Evolutionary conservation across 1,139 yeast species (phyloP).

Genomic region (Wickerhamomyces sp.): DNA sequence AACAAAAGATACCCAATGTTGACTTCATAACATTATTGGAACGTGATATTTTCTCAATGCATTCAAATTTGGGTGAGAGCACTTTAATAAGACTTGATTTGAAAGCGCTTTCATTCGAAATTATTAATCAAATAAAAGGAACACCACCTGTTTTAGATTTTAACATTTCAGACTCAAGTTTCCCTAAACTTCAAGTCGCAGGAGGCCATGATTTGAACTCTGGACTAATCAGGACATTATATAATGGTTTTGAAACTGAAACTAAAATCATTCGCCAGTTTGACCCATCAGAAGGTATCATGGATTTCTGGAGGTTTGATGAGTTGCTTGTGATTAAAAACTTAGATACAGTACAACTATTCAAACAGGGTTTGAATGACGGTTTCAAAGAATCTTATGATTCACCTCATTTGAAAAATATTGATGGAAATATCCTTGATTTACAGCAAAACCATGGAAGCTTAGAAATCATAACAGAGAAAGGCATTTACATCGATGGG

Average conservation of each 20-base stretch:
- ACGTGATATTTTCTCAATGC: constrained; percentile 1
- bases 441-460: constrained; percentile 8
- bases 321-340: constrained; percentile 8
- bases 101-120: neutral
- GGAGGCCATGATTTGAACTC: constrained; percentile 17
- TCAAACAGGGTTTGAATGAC: neutral
- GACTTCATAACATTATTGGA: constrained; percentile 7
- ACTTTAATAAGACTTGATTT: constrained; percentile 5
- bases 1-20: constrained; percentile 2
- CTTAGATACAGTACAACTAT: constrained; percentile 7
- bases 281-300: constrained; percentile 1
- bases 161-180: constrained; percentile 14
- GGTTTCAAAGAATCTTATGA: constrained; percentile 3
- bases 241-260: constrained; percentile 12
- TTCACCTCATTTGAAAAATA: constrained; percentile 9
- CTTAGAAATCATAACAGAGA: constrained; percentile 10
- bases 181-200: constrained; percentile 20
- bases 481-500: constrained; percentile 17
- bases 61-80: constrained; percentile 2
- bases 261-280: neutral
- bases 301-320: constrained; percentile 15
- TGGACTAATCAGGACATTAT: constrained; percentile 20
- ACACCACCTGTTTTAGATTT: constrained; percentile 21
- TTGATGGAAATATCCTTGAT: constrained; percentile 22
- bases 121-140: neutral